phyloP scores from a whole-genome alignment of 2,329 filamentous ascomycete genomes.

The Mycocentrospora acerina region DNA sequence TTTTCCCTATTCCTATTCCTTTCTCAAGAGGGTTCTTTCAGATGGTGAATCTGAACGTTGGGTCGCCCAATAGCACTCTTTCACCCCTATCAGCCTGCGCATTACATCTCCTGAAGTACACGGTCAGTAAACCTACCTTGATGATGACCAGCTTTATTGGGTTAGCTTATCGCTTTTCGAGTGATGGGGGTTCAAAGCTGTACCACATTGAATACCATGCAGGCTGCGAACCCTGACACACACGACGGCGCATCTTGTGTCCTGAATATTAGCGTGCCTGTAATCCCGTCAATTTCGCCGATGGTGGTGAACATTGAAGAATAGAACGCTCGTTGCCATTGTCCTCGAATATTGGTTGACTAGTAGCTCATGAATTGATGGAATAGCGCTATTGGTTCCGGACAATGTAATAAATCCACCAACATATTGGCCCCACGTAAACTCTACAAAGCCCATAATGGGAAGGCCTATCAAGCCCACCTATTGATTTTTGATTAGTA shows the following conservation, averaged over 20 bases:
- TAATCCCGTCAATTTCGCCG: conserved; percentile 24
- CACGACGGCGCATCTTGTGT: conserved; percentile 23
- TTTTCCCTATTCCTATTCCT: too few relatives aligned
- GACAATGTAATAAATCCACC: conserved; percentile 26
- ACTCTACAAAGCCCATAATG: conserved; percentile 27
- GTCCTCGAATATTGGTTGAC: conserved; percentile 22
- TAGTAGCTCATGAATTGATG: conserved; percentile 27
- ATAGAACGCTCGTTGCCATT: conserved; percentile 26
- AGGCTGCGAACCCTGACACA: conserved; percentile 23
- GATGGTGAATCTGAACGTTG: conserved; percentile 27
- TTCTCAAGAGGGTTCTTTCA: not conserved
- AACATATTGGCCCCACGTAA: conserved; percentile 24
- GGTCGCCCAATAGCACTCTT: conserved; percentile 24
- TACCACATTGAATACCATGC: conserved; percentile 22
- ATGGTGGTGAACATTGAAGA: conserved; percentile 22
- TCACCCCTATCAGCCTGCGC: conserved; percentile 24
- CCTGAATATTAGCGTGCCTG: conserved; percentile 25
- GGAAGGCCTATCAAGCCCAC: conserved; percentile 27
- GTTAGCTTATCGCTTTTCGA: too few relatives aligned
- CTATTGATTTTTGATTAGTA: too few relatives aligned
- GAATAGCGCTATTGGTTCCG: conserved; percentile 22
- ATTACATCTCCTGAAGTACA: conserved; percentile 25
- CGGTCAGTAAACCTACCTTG: conserved; percentile 15
- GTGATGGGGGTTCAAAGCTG: too few relatives aligned
- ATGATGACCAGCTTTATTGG: conserved; percentile 12